These are phyloP conservation scores for Perilla frutescens DNA, from an alignment of 257 asterid species.

Conservation along the genomic window DNA sequence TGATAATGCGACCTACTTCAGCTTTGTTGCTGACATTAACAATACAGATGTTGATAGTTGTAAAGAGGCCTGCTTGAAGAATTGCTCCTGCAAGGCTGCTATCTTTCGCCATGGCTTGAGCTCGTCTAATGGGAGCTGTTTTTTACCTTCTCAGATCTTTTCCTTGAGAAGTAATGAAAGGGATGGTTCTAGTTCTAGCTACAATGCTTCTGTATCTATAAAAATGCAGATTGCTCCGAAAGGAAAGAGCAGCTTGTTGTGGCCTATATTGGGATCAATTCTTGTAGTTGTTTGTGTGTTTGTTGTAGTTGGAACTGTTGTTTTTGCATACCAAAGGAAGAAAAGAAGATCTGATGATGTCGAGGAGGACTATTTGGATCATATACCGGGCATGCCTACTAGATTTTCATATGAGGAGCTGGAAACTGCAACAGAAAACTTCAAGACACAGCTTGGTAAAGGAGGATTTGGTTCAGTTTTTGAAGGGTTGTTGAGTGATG, in stretches of 20 bases:
- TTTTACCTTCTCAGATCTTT: constrained; percentile 44
- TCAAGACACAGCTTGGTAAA: constrained; percentile 34
- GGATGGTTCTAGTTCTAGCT: constrained; percentile 17
- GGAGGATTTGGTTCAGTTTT: constrained; percentile 47
- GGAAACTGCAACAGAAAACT: constrained; percentile 27
- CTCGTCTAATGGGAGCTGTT: constrained; percentile 44
- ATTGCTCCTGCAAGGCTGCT: constrained; percentile 59
- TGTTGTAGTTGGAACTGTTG: not conserved
- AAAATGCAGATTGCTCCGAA: constrained; percentile 6
- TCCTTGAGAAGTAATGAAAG: constrained; percentile 40
- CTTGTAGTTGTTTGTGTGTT: constrained; percentile 9
- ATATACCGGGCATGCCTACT: constrained; percentile 42
- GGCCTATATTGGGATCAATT: constrained; percentile 31
- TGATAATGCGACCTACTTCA: constrained; percentile 41
- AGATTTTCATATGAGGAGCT: constrained; percentile 37
- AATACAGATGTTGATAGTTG: constrained; percentile 33
- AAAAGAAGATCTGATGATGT: constrained; percentile 14
- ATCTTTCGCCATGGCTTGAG: constrained; percentile 39
- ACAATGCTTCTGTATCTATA: constrained; percentile 26
- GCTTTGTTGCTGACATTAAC: constrained; percentile 11
- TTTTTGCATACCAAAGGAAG: constrained; percentile 12
- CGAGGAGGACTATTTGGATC: constrained; percentile 38
- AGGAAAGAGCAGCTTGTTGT: not conserved
- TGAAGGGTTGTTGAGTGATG: constrained; percentile 31
- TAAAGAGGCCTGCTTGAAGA: constrained; percentile 45